These are phyloP conservation scores for Heracleum sosnowskyi DNA, from an alignment of 129 eudicot species.

Conservation along the genomic window DNA sequence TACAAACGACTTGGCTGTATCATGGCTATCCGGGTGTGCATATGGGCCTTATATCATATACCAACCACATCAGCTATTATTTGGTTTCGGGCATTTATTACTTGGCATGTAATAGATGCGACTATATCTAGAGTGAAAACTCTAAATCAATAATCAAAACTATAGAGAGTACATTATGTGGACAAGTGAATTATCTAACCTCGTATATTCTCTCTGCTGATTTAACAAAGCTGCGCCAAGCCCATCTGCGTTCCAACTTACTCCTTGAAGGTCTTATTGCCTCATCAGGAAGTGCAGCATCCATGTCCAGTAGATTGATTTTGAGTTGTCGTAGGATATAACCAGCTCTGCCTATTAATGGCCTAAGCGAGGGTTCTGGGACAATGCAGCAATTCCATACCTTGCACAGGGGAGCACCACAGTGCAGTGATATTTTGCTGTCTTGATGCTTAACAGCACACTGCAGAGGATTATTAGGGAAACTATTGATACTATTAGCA, in stretches of 20 bases:
- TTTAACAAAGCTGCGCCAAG: conserved; percentile 41
- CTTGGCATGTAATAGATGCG: background rate
- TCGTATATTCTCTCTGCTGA: conserved; percentile 28
- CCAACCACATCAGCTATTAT: background rate
- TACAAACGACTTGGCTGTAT: background rate
- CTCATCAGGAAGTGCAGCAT: conserved; percentile 59
- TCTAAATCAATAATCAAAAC: background rate
- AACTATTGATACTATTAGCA: background rate
- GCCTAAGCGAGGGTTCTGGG: conserved; percentile 24
- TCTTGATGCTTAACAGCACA: background rate
- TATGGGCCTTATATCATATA: background rate
- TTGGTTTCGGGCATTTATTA: background rate
- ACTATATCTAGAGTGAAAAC: background rate
- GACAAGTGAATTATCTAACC: conserved; percentile 12
- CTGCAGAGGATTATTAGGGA: background rate
- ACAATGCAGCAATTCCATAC: conserved; percentile 11
- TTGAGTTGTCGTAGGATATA: conserved; percentile 34
- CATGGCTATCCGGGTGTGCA: background rate
- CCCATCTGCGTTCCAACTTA: conserved; percentile 19
- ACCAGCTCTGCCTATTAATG: conserved; percentile 24
- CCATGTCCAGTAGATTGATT: conserved; percentile 57
- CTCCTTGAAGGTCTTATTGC: conserved; percentile 27
- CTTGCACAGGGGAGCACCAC: background rate
- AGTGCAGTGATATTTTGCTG: background rate
- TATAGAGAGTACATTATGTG: background rate